Conservation (phyloP, 1,139 yeast species). For the Pneumocystis sp. region DNA sequence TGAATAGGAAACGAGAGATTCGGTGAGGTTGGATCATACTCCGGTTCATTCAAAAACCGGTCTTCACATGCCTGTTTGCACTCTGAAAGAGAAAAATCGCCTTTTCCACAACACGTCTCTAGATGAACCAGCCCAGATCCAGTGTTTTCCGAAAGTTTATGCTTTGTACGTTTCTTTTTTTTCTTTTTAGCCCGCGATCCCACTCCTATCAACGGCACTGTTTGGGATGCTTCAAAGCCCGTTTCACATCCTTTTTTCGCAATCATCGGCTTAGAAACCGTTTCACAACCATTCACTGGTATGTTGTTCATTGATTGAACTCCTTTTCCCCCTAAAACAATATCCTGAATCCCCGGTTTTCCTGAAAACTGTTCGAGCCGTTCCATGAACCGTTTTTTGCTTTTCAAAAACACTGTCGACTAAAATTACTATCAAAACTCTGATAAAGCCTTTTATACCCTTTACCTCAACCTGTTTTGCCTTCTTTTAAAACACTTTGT, state of each 20-base stretch:
- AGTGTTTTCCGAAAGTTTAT: not conserved
- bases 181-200: not conserved
- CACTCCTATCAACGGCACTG: not conserved
- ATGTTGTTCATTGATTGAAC: not conserved
- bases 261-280: not conserved
- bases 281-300: not conserved
- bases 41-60: not conserved
- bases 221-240: not conserved
- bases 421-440: not conserved
- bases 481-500: not conserved
- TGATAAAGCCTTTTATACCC: not conserved
- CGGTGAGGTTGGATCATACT: not conserved
- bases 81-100: not conserved
- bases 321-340: not conserved
- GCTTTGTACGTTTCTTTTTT: not conserved
- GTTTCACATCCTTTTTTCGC: not conserved
- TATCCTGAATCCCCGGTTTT: not conserved
- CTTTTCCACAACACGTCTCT: not conserved
- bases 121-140: not conserved
- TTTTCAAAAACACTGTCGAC: not conserved
- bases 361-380: not conserved
- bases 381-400: not conserved
- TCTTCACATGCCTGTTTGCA: not conserved
- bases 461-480: not conserved
- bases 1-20: not conserved